Base-by-base conservation (phyloP, 495 filamentous ascomycete genomes). In the Talaromyces ruber region DNA sequence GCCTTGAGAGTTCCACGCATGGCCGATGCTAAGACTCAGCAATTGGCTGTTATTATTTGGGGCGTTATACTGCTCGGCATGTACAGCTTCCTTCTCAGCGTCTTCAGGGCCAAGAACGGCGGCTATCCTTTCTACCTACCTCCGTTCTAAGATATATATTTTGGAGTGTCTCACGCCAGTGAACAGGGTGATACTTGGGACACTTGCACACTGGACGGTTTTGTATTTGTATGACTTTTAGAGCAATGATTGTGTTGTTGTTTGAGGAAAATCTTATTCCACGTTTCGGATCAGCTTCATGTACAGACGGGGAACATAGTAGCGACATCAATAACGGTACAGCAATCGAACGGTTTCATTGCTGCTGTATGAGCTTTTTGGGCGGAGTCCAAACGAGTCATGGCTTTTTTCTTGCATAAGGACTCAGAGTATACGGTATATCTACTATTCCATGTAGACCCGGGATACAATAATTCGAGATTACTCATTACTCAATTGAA, bases 41-140 rank as follows among this genome's bases (percentile, higher is more conserved):
- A 93, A 72, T 70, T 96, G 50, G 88, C 88, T 8, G 87, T 97
- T 24, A 72, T 96, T 26, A 81, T 89, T 26, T 99, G 93, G 93
- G 85, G 86, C 39, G 82, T 77, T 47, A 78, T 96, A 29, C 75
- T 98, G 45, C 82, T 96, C 61, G 76, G 86, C 34, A 87, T 90
- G 77, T 98, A 98, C 78, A 96, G 93, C 76, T 92, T 96, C 72
- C 80, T 99, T 43, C 81, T 99, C 62, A 97, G 88, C 73, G 81
- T 97, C 64, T 99, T 99, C 81, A 85, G 92, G 68, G 76, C 87
- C 59, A 99, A 99, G 82, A 99, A 97, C 68, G 88, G 87, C 30
- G 92, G 92, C 28, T 99, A 99, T 73, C 91, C 92, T 30, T 97
- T 98, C 74, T 91, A 84, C 65, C 79, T 99, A 58, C 94, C 95